Base-by-base conservation (phyloP, 306 rosid genomes). In the Begonia fuchsioides region DNA sequence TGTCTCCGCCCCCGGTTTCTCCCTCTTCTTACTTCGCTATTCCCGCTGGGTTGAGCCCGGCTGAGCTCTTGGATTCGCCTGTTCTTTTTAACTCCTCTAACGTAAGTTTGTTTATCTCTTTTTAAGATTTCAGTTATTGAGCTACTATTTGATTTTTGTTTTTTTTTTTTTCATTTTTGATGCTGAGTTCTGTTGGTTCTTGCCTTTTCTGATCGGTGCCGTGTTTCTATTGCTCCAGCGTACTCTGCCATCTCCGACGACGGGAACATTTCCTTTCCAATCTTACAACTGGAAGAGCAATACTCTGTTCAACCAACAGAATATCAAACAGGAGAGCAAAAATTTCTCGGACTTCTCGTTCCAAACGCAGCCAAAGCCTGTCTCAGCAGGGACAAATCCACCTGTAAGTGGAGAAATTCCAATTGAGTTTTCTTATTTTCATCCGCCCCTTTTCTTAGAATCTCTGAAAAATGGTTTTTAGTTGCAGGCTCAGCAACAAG, bases 21-120 rank as follows among this genome's bases (percentile, higher is more conserved):
- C 83, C 93, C 17, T 77, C 86, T 56, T 79, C 93, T 16, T 77
- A 73, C 69, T 87, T 83, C 40, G 50, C 77, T 5, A 72, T 87
- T 47, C 94, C 94, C 10, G 58, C 72, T 58, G 93, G 86, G 10
- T 43, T 87, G 53, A 80, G 77, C 63, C 92, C 82, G 2, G 71
- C 94, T 20, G 94, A 87, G 49, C 82, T 87, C 43, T 79, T 87
- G 10, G 83, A 87, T 59, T 87, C 96, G 10, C 94, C 96, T 6
- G 78, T 87, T 15, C 93, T 82, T 32, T 71, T 82, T n/a, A 75
- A 53, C 57, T 13, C 75, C 41, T 78, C 77, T 44, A 64, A 74
- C 65, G 96, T 86, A 68, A 62, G 93, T 56, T 52, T 35, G 45
- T 20, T 38, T 6, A 10, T 41, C 49, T 35, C 48, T 43, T 9